A percentile compares a stretch with the other conserved stretches of the same genome.
Conservation (phyloP, 305 asterid genomes). For the Ajuga reptans region DNA sequence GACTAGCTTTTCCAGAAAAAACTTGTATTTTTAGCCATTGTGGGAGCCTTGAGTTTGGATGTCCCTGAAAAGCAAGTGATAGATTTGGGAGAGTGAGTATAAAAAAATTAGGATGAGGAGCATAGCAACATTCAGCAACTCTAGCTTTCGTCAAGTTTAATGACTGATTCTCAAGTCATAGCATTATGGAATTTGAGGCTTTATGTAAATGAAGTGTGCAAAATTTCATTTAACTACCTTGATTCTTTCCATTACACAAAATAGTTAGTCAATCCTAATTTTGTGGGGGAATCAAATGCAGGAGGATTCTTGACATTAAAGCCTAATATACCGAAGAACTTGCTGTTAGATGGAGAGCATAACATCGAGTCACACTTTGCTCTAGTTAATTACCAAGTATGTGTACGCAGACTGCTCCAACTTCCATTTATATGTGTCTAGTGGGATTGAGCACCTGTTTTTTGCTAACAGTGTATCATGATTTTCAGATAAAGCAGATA, state of each 20-base stretch:
- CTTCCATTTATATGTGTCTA: neutral
- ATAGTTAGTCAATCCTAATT: conserved; percentile 16
- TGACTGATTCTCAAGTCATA: conserved; percentile 13
- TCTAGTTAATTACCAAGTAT: conserved; percentile 87
- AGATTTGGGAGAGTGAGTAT: neutral
- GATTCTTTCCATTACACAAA: conserved; percentile 10
- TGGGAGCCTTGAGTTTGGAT: no score
- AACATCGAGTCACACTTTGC: conserved; percentile 78
- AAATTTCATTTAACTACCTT: neutral
- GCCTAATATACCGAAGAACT: conserved; percentile 76
- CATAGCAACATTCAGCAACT: neutral
- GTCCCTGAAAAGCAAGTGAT: neutral
- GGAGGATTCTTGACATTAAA: conserved; percentile 86
- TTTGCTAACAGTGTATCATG: conserved; percentile 24
- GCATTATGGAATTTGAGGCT: conserved; percentile 16
- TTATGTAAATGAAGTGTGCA: neutral
- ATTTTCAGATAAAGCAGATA: conserved; percentile 79
- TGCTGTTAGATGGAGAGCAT: conserved; percentile 83
- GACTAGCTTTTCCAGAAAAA: neutral
- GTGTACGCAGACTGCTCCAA: conserved; percentile 16
- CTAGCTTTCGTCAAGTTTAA: neutral
- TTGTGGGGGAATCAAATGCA: conserved; percentile 36
- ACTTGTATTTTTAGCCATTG: neutral
- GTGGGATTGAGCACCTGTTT: conserved; percentile 8
- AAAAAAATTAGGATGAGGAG: neutral